Conservation (phyloP, 768 basidiomycete genomes). For the Leucocoprinus sp. region DNA sequence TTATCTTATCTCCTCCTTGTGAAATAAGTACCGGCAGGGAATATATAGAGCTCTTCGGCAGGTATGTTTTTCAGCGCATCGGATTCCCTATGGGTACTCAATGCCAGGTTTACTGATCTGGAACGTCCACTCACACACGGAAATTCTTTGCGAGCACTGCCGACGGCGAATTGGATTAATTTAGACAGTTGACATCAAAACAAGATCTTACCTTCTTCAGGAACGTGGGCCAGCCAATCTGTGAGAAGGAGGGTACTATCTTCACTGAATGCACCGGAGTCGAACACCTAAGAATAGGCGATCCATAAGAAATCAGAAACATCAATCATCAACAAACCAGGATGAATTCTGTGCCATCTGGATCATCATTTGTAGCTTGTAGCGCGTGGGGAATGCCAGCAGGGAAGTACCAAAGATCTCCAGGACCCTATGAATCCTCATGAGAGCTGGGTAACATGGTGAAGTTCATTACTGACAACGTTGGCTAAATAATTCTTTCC, state of each 20-base stretch:
- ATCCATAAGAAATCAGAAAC: not conserved
- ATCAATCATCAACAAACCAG: slow-evolving; percentile 24
- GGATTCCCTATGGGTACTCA: slow-evolving; percentile 17
- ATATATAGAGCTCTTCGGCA: slow-evolving; percentile 41
- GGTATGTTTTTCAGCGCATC: slow-evolving; percentile 36
- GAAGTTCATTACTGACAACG: slow-evolving; percentile 27
- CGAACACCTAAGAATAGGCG: slow-evolving; percentile 32
- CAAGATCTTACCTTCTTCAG: slow-evolving; percentile 32
- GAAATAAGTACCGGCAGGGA: slow-evolving; percentile 31
- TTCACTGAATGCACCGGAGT: slow-evolving; percentile 43
- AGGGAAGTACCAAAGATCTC: slow-evolving; percentile 52
- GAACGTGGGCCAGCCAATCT: slow-evolving; percentile 47
- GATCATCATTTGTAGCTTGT: slow-evolving; percentile 38
- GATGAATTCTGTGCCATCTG: slow-evolving; percentile 43
- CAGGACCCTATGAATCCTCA: slow-evolving; percentile 24
- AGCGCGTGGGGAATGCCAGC: slow-evolving; percentile 48
- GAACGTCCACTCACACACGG: slow-evolving; percentile 21
- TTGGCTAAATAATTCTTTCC: slow-evolving; percentile 44
- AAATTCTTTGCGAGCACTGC: slow-evolving; percentile 47
- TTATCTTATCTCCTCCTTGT: too few species aligned
- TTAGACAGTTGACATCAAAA: not conserved
- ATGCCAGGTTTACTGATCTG: not conserved
- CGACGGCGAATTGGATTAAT: not conserved
- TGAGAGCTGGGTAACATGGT: not conserved
- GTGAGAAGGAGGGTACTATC: slow-evolving; percentile 49